Conservation (phyloP, 495 filamentous ascomycete species). For the Terfezia boudieri region DNA sequence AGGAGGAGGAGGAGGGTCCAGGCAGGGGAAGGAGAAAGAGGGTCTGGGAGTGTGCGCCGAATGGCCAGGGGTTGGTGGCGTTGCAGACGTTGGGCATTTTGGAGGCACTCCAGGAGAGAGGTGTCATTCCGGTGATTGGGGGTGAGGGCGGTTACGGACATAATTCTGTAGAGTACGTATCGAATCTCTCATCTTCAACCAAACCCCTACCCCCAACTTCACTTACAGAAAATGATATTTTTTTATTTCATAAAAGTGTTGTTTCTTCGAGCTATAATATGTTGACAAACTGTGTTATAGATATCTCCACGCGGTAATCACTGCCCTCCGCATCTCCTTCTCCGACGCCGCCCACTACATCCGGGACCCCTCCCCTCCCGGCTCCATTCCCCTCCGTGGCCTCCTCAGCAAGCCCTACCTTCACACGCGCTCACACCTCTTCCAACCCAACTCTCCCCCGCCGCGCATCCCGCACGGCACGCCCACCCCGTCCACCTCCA, state of each 20-base stretch:
- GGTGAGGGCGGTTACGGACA: constrained; percentile 5
- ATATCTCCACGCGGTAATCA: constrained; percentile 80
- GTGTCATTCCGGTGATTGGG: constrained; percentile 34
- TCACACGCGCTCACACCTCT: constrained; percentile 44
- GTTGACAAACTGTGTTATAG: background rate
- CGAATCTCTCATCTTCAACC: too few species aligned
- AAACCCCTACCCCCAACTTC: too few species aligned
- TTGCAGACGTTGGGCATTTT: constrained; percentile 85
- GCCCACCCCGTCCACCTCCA: constrained; percentile 41
- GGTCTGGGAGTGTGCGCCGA: constrained; percentile 94
- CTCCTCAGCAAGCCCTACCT: constrained; percentile 43
- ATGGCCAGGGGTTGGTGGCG: constrained; percentile 88
- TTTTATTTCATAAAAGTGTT: too few species aligned
- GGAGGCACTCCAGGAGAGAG: constrained; percentile 52
- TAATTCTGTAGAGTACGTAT: constrained; percentile 19
- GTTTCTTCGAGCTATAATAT: too few species aligned
- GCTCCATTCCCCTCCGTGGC: too few species aligned
- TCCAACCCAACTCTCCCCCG: constrained; percentile 35
- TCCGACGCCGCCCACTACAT: constrained; percentile 79
- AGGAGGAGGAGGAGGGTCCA: constrained; percentile 1
- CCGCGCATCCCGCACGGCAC: constrained; percentile 38
- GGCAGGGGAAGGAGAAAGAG: constrained; percentile 20
- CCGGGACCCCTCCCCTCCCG: constrained; percentile 41
- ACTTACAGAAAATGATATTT: too few species aligned
- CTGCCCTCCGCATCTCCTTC: constrained; percentile 78